Conservation (phyloP, 768 basidiomycete species). For the Strobilomyces confusus region DNA sequence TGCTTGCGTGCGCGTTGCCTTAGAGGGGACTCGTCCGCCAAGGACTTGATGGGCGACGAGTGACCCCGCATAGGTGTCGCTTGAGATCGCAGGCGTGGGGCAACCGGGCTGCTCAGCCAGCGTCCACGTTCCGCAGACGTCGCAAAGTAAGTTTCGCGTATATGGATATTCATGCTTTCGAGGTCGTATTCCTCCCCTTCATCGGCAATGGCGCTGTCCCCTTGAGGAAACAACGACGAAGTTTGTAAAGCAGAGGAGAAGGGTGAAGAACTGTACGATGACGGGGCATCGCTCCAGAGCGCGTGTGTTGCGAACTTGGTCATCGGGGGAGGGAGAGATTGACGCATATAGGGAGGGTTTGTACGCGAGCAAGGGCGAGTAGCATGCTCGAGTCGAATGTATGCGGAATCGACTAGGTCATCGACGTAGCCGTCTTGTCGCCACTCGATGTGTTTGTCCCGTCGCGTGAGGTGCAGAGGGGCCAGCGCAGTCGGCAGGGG, state of each 20-base stretch:
- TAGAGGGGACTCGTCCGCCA: conserved; percentile 1
- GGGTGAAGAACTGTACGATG: neutral
- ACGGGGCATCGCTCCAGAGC: neutral
- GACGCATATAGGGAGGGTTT: neutral
- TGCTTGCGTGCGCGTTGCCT: conserved; percentile 1
- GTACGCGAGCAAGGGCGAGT: conserved; percentile 1
- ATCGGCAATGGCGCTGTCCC: conserved; percentile 18
- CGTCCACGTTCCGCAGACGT: conserved; percentile 57
- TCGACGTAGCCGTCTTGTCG: neutral
- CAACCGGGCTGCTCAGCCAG: conserved; percentile 51
- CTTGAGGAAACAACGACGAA: conserved; percentile 4
- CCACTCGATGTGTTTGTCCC: conserved; percentile 5
- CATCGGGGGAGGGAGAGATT: conserved; percentile 18
- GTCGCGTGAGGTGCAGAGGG: conserved; percentile 10
- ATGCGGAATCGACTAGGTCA: neutral
- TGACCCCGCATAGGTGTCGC: conserved; percentile 11
- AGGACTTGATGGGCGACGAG: conserved; percentile 23
- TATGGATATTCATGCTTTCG: conserved; percentile 31
- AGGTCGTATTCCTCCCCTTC: conserved; percentile 29
- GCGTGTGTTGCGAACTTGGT: conserved; percentile 11
- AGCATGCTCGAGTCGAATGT: neutral
- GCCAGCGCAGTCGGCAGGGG: conserved; percentile 11
- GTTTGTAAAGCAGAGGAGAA: neutral
- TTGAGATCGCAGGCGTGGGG: conserved; percentile 19
- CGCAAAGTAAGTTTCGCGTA: conserved; percentile 50